Evolutionary conservation across 2,329 filamentous ascomycete species (phyloP).

Genomic region (Arthrobotrys pseudoclavata): DNA sequence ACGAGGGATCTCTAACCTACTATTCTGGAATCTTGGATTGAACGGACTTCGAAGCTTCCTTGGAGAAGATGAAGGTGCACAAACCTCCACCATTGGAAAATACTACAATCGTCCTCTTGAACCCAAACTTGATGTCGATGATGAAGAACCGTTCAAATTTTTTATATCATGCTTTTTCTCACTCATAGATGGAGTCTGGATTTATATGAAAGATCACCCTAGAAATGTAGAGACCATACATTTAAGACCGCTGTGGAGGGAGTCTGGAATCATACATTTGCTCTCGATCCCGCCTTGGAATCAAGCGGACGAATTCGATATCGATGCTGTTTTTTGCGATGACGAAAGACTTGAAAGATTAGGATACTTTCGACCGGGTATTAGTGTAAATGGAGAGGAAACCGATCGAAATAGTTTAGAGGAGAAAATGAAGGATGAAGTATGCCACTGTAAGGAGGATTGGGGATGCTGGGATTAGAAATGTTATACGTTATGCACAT

Average conservation of each 20-base stretch:
- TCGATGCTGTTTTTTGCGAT: conserved; percentile 26
- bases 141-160: background rate
- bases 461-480: conserved; percentile 27
- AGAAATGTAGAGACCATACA: background rate
- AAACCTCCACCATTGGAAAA: conserved; percentile 1
- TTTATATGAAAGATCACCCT: background rate
- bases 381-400: background rate
- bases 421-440: conserved; percentile 1
- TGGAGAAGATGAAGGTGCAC: background rate
- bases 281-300: conserved; percentile 25
- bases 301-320: conserved; percentile 23
- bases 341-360: conserved; percentile 21
- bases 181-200: conserved; percentile 26
- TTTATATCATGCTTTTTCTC: conserved; percentile 20
- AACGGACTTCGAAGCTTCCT: conserved; percentile 13
- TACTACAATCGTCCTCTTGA: conserved; percentile 1
- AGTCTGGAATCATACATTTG: background rate
- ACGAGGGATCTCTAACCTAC: conserved; percentile 30
- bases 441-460: conserved; percentile 20
- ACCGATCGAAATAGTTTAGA: background rate
- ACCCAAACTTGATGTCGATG: background rate
- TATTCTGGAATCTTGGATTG: conserved; percentile 28
- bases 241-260: conserved; percentile 22
- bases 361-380: conserved; percentile 2
- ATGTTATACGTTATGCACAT: no score